A percentile compares a stretch with the other conserved stretches of the same genome.
Conservation (phyloP, 2,329 filamentous ascomycete species). For the Elsinoe arachidis region DNA sequence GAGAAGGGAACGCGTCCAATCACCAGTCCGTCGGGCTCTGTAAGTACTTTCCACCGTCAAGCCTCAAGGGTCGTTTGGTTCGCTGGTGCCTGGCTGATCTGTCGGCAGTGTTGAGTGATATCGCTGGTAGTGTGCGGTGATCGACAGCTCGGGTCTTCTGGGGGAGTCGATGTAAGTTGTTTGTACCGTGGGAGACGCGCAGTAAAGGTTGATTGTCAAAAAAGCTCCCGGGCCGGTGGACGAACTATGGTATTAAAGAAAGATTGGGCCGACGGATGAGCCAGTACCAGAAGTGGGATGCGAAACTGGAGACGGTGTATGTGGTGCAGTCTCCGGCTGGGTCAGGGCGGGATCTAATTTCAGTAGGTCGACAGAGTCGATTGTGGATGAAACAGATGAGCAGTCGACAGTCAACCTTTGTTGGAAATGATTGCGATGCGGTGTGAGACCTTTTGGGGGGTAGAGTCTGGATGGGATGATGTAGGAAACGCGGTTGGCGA, state of each 20-base stretch:
- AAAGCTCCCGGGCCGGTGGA: conserved; percentile 12
- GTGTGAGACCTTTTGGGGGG: conserved; percentile 5
- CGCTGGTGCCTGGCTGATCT: conserved; percentile 7
- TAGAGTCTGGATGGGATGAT: conserved; percentile 8
- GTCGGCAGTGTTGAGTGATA: not conserved
- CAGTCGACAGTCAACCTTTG: not conserved
- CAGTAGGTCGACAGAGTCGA: not conserved
- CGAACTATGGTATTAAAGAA: conserved; percentile 14
- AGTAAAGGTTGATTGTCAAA: conserved; percentile 12
- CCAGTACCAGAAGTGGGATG: conserved; percentile 7
- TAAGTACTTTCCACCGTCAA: not conserved
- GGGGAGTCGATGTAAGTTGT: not conserved
- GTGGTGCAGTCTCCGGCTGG: conserved; percentile 7
- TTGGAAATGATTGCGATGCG: not conserved
- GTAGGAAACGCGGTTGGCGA: conserved; percentile 9
- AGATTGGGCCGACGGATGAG: conserved; percentile 11
- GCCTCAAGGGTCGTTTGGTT: not conserved
- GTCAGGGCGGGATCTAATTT: conserved; percentile 12
- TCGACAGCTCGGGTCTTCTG: conserved; percentile 7
- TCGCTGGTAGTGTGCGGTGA: not conserved
- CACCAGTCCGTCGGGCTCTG: conserved; percentile 2
- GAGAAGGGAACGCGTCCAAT: conserved; percentile 4
- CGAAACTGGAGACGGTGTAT: not conserved
- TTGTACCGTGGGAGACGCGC: conserved; percentile 9
- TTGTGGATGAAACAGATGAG: conserved; percentile 4